These are phyloP conservation scores for Solanum sejunctum DNA, from an alignment of 257 asterid species.

Conservation along the genomic window DNA sequence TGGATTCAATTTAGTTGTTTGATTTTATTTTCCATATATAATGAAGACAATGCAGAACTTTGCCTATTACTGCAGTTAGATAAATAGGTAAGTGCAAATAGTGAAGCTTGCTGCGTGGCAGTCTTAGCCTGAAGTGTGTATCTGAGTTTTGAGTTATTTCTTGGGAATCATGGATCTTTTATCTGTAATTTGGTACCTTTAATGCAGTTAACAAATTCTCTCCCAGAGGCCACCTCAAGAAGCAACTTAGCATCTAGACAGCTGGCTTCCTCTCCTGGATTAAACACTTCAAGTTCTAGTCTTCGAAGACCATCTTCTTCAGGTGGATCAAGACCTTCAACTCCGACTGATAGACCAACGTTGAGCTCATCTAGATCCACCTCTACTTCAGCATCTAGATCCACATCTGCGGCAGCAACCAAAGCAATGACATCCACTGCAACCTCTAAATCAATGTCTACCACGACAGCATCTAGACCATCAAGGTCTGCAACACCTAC, in stretches of 20 bases:
- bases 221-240: constrained; percentile 43
- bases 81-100: background rate
- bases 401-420: constrained; percentile 33
- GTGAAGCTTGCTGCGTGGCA: background rate
- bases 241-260: constrained; percentile 58
- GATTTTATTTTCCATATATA: background rate
- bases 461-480: constrained; percentile 32
- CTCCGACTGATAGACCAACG: constrained; percentile 83
- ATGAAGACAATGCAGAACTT: background rate
- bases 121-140: background rate
- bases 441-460: constrained; percentile 14
- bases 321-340: constrained; percentile 84
- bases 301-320: constrained; percentile 86
- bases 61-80: background rate
- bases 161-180: background rate
- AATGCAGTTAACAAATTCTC: constrained; percentile 64
- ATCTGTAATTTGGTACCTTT: constrained; percentile 14
- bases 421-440: constrained; percentile 19
- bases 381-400: constrained; percentile 21
- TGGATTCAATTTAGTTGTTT: background rate
- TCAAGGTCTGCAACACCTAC: constrained; percentile 87
- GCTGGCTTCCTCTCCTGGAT: constrained; percentile 42
- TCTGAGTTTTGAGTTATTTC: background rate
- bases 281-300: constrained; percentile 58
- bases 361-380: constrained; percentile 19